These are phyloP conservation scores for Clonostachys chloroleuca DNA, from an alignment of 2,329 filamentous ascomycete genomes.

Conservation along the genomic window DNA sequence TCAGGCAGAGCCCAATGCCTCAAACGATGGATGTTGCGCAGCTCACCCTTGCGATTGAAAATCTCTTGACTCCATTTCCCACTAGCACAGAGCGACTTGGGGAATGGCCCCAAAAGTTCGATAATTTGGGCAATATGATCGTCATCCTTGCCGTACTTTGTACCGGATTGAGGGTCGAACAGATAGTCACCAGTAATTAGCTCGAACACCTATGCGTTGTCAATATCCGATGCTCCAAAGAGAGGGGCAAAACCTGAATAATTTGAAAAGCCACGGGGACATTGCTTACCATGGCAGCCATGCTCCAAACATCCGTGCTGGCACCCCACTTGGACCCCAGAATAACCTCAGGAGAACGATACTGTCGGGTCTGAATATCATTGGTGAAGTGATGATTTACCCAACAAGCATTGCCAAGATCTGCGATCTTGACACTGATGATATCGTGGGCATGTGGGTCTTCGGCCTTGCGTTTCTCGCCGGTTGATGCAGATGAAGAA, in stretches of 20 bases:
- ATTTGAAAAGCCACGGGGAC: too few relatives aligned
- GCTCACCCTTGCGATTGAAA: slow-evolving; percentile 95
- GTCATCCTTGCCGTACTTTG: slow-evolving; percentile 98
- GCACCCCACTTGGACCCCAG: slow-evolving; percentile 96
- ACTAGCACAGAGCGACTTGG: slow-evolving; percentile 83
- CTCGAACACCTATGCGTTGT: slow-evolving; percentile 72
- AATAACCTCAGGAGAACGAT: slow-evolving; percentile 95
- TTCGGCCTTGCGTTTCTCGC: slow-evolving; percentile 60
- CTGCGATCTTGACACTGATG: slow-evolving; percentile 98
- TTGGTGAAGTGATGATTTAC: slow-evolving; percentile 99
- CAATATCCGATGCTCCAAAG: neutral
- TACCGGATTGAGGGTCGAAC: slow-evolving; percentile 96
- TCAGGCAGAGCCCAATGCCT: slow-evolving; percentile 94
- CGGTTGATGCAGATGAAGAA: slow-evolving; percentile 41
- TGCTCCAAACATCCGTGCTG: slow-evolving; percentile 99
- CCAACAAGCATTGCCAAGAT: slow-evolving; percentile 98
- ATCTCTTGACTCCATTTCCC: slow-evolving; percentile 99
- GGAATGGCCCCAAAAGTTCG: slow-evolving; percentile 89
- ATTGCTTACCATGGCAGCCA: slow-evolving; percentile 88
- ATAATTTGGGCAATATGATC: slow-evolving; percentile 99
- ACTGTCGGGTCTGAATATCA: slow-evolving; percentile 97
- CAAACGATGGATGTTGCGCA: slow-evolving; percentile 94
- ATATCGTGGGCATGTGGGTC: slow-evolving; percentile 59
- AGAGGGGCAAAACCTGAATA: too few relatives aligned
- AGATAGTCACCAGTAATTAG: slow-evolving; percentile 97